A percentile compares a stretch with the other conserved stretches of the same genome.
Evolutionary conservation across 176 grass and related monocot species (phyloP).

Genomic region (Eremochloa ophiuroides): DNA sequence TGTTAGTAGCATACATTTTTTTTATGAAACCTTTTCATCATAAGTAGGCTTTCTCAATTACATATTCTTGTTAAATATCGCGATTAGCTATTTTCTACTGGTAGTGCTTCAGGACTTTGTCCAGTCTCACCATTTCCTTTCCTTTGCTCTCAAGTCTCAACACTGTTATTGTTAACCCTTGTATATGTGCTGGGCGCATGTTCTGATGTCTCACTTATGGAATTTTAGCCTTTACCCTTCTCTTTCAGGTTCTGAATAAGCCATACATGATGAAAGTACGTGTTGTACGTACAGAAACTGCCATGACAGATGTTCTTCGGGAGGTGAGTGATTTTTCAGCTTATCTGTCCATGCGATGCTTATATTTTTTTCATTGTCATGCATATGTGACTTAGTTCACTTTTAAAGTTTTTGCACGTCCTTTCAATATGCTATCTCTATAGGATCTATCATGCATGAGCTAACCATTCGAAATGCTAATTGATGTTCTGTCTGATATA

Average conservation of each 20-base stretch:
- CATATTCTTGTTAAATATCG: neutral
- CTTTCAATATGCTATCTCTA: neutral
- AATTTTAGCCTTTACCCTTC: constrained; percentile 22
- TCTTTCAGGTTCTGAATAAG: constrained; percentile 72
- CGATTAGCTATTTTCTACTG: neutral
- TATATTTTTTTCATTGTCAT: neutral
- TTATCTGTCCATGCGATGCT: neutral
- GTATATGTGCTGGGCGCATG: neutral
- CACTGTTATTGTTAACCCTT: neutral
- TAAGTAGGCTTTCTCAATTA: neutral
- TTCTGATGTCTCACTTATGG: constrained; percentile 17
- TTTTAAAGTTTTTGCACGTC: neutral
- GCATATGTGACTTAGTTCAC: neutral
- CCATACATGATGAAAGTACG: constrained; percentile 63
- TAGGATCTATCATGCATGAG: neutral
- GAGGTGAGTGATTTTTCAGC: constrained; percentile 51
- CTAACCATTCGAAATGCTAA: constrained; percentile 4
- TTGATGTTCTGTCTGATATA: neutral
- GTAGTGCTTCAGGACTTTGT: constrained; percentile 3
- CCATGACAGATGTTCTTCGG: constrained; percentile 88
- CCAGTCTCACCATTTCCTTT: neutral
- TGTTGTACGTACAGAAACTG: constrained; percentile 72
- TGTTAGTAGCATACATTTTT: neutral
- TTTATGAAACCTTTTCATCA: neutral
- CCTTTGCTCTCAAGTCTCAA: neutral